A percentile compares a stretch with the other conserved stretches of the same genome.
Conservation (phyloP, 139 green algal genomes). For the Spirogloea muscicola region DNA sequence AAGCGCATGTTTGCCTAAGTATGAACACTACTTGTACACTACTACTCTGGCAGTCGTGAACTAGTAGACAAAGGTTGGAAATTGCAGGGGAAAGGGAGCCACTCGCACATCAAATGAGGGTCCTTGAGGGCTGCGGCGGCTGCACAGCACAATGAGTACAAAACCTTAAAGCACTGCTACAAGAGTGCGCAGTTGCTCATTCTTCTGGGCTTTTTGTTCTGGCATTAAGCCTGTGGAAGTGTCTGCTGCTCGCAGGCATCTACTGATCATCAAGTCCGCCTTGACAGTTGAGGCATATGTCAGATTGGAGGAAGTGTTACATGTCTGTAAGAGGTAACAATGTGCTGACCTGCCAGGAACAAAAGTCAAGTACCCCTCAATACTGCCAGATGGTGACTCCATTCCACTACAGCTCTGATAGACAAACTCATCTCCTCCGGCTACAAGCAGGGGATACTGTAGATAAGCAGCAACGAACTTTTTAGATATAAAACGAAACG, state of each 20-base stretch:
- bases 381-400: constrained; percentile 38
- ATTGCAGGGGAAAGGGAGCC: constrained; percentile 6
- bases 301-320: not conserved
- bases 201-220: not conserved
- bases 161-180: not conserved
- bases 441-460: constrained; percentile 56
- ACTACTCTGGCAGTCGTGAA: no score
- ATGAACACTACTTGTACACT: no score
- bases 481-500: no score
- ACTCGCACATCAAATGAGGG: constrained; percentile 7
- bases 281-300: not conserved
- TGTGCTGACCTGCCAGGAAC: constrained; percentile 47
- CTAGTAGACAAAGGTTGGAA: constrained; percentile 18
- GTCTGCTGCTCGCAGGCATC: not conserved
- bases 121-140: not conserved
- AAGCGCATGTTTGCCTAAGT: not conserved
- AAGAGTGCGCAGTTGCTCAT: not conserved
- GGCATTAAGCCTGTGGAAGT: not conserved
- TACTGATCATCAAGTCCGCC: not conserved
- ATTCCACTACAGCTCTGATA: constrained; percentile 75
- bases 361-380: constrained; percentile 73
- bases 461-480: no score
- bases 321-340: not conserved
- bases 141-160: not conserved
- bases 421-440: constrained; percentile 56